These are phyloP conservation scores for Solidago caesia DNA, from an alignment of 129 eudicot species.

Conservation along the genomic window DNA sequence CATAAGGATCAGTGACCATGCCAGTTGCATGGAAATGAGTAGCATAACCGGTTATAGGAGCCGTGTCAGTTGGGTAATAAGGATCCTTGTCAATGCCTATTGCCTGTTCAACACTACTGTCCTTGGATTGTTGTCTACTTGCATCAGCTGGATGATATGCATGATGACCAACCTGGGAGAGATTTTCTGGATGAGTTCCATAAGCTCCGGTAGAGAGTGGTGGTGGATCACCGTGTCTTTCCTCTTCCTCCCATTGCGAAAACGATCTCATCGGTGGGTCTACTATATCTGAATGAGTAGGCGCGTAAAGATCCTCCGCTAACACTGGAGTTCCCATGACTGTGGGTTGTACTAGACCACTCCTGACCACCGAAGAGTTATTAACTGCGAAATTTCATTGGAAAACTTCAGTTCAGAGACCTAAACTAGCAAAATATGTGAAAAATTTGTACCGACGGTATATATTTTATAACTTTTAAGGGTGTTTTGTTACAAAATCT, in stretches of 20 bases:
- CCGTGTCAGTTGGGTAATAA: not conserved
- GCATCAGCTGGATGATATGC: not conserved
- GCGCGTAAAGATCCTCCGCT: slow-evolving; percentile 33
- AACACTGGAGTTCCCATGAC: slow-evolving; percentile 26
- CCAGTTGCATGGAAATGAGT: not conserved
- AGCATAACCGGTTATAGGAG: not conserved
- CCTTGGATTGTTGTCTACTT: slow-evolving; percentile 11
- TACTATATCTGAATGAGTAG: slow-evolving; percentile 28
- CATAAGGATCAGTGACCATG: not conserved
- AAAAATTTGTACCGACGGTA: too few relatives aligned
- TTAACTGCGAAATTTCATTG: slow-evolving; percentile 34
- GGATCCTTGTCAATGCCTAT: slow-evolving; percentile 39
- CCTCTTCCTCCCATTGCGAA: slow-evolving; percentile 37
- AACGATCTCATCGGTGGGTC: slow-evolving; percentile 33
- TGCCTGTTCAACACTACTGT: slow-evolving; percentile 5
- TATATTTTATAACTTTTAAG: not conserved
- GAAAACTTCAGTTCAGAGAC: not conserved
- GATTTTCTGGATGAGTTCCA: slow-evolving; percentile 9
- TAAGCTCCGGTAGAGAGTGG: slow-evolving; percentile 28
- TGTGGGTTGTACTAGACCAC: slow-evolving; percentile 24
- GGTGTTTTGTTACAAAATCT: not conserved
- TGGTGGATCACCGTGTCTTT: slow-evolving; percentile 29
- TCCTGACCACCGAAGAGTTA: slow-evolving; percentile 37
- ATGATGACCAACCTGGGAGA: not conserved
- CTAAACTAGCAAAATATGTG: too few relatives aligned